Conservation (phyloP, 2,329 filamentous ascomycete species). For the Fusarium sp. region DNA sequence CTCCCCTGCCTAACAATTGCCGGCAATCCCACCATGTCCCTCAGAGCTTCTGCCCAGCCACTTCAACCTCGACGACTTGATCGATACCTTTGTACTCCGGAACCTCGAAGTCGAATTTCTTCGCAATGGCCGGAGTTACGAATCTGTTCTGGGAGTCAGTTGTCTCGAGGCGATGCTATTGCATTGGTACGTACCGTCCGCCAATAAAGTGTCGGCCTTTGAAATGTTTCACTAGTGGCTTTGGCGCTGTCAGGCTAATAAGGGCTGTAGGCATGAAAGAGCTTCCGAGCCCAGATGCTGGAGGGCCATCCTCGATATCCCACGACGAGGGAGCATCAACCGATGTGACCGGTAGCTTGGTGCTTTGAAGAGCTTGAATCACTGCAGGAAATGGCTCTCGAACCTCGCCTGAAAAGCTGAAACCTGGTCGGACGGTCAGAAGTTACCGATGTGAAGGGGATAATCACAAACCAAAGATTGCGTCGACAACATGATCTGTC, state of each 20-base stretch:
- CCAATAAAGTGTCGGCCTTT: constrained; percentile 91
- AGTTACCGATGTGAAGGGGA: constrained; percentile 5
- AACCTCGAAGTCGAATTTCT: constrained; percentile 87
- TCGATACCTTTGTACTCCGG: constrained; percentile 87
- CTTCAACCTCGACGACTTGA: constrained; percentile 82
- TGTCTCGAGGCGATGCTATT: constrained; percentile 1
- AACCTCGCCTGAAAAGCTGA: constrained; percentile 91
- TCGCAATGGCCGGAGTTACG: constrained; percentile 78
- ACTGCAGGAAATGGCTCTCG: constrained; percentile 90
- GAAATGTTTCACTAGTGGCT: constrained; percentile 87
- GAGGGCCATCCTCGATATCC: constrained; percentile 90
- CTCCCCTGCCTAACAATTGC: constrained; percentile 13
- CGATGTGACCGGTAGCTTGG: constrained; percentile 80
- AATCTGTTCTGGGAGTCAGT: constrained; percentile 66
- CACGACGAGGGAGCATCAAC: constrained; percentile 95
- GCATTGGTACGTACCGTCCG: constrained; percentile 69
- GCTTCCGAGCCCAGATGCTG: constrained; percentile 78
- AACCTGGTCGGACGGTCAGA: constrained; percentile 64
- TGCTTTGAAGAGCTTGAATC: constrained; percentile 79
- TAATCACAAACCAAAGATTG: constrained; percentile 80
- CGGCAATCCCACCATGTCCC: constrained; percentile 1
- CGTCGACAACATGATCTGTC: constrained; percentile 87
- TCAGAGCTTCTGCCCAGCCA: constrained; percentile 65
- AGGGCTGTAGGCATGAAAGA: constrained; percentile 83
- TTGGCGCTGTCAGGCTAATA: constrained; percentile 91